A percentile compares a stretch with the other conserved stretches of the same genome.
phyloP scores from a whole-genome alignment of 2,329 filamentous ascomycete genomes.

The Ustilaginoidea virens region DNA sequence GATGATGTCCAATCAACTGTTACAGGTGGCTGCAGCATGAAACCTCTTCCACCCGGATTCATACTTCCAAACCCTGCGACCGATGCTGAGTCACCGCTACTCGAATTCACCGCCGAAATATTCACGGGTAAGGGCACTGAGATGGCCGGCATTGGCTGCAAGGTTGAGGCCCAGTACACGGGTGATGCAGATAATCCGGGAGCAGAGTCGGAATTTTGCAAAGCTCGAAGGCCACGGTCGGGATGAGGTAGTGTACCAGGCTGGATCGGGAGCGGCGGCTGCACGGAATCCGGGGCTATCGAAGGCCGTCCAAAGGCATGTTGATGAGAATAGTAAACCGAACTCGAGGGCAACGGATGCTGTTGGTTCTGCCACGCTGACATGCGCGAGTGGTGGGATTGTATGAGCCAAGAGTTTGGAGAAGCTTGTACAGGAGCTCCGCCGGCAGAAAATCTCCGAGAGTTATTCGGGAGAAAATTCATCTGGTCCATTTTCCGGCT shows the following conservation, averaged over 20 bases:
- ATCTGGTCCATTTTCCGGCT: slow-evolving; percentile 13
- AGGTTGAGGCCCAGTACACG: not conserved
- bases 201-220: slow-evolving; percentile 1
- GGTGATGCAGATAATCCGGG: not conserved
- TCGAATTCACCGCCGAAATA: not conserved
- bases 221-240: slow-evolving; percentile 1
- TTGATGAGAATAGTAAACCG: slow-evolving; percentile 1
- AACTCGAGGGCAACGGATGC: not conserved
- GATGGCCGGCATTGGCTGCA: slow-evolving; percentile 1
- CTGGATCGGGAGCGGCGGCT: slow-evolving; percentile 1
- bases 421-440: slow-evolving; percentile 14
- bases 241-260: slow-evolving; percentile 4
- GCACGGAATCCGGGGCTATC: not conserved
- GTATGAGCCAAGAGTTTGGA: slow-evolving; percentile 11
- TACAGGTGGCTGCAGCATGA: slow-evolving; percentile 2
- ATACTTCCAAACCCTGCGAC: not conserved
- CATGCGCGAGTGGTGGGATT: slow-evolving; percentile 8
- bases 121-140: not conserved
- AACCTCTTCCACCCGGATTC: not conserved
- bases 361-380: slow-evolving; percentile 11
- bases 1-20: slow-evolving; percentile 4
- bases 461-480: slow-evolving; percentile 11
- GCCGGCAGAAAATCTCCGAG: slow-evolving; percentile 9
- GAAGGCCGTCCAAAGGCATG: not conserved
- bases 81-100: not conserved